These are phyloP conservation scores for Suillus brevipes DNA, from an alignment of 768 basidiomycete genomes.

Conservation along the genomic window DNA sequence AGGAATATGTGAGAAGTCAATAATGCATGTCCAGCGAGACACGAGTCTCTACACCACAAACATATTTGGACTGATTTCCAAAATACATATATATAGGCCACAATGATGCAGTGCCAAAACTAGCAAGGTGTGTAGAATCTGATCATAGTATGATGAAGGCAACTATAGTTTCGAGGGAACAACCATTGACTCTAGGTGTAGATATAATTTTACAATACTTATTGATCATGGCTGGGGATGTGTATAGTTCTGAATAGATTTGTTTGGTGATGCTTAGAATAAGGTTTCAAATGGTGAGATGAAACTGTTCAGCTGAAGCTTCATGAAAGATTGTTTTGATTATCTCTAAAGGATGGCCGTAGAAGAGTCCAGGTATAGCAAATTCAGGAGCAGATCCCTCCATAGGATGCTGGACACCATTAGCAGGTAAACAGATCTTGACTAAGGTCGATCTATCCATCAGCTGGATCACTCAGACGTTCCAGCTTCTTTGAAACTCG, in stretches of 20 bases:
- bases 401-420: neutral
- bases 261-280: conserved; percentile 7
- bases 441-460: too few species aligned
- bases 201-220: conserved; percentile 13
- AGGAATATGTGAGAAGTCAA: too few species aligned
- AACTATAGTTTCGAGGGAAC: conserved; percentile 20
- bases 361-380: conserved; percentile 28
- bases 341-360: conserved; percentile 23
- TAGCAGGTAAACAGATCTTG: too few species aligned
- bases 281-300: conserved; percentile 16
- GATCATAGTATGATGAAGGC: conserved; percentile 28
- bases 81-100: conserved; percentile 21
- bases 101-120: conserved; percentile 15
- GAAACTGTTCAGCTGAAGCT: conserved; percentile 17
- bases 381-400: conserved; percentile 10
- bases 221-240: conserved; percentile 16
- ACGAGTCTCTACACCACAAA: too few species aligned
- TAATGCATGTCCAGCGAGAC: too few species aligned
- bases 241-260: conserved; percentile 25
- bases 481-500: too few species aligned
- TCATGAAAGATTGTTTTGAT: conserved; percentile 24
- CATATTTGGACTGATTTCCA: conserved; percentile 10
- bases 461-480: too few species aligned
- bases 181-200: conserved; percentile 6
- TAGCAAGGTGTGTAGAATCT: conserved; percentile 22